A percentile compares a stretch with the other conserved stretches of the same genome.
phyloP scores from a whole-genome alignment of 306 rosid species.

The Astragalus membranaceus region DNA sequence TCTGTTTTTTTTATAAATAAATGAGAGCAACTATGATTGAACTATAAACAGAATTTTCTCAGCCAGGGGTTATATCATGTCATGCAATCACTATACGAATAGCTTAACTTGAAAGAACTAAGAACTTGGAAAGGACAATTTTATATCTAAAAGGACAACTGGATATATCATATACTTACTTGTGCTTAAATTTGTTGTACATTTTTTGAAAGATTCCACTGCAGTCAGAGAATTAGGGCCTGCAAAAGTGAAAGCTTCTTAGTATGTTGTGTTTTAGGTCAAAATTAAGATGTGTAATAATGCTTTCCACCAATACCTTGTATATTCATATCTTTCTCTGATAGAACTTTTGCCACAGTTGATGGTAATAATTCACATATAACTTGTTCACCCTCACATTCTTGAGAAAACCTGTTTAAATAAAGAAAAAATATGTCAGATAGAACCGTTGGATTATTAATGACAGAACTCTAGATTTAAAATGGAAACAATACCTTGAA shows the following conservation, averaged over 20 bases:
- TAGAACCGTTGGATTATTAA: not conserved
- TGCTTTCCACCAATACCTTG: constrained; percentile 30
- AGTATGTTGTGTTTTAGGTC: not conserved
- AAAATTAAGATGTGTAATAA: not conserved
- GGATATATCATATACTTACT: constrained; percentile 44
- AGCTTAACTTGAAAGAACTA: too few species aligned
- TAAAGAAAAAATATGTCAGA: not conserved
- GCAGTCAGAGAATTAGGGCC: constrained; percentile 49
- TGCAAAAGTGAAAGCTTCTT: constrained; percentile 23
- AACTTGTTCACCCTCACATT: constrained; percentile 36
- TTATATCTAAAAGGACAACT: not conserved
- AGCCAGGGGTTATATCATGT: not conserved
- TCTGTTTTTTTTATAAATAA: not conserved
- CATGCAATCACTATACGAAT: not conserved
- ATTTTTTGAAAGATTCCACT: constrained; percentile 51
- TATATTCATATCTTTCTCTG: constrained; percentile 37
- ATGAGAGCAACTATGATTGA: not conserved
- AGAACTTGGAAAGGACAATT: not conserved
- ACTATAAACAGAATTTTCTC: not conserved
- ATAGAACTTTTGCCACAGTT: constrained; percentile 44
- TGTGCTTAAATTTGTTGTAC: constrained; percentile 57
- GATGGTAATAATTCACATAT: constrained; percentile 47
- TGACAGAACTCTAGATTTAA: not conserved
- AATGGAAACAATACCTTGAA: constrained; percentile 46
- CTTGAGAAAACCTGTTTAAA: constrained; percentile 38